Conservation (phyloP, 148 eudicot genomes). For the Polygonum maritimum region DNA sequence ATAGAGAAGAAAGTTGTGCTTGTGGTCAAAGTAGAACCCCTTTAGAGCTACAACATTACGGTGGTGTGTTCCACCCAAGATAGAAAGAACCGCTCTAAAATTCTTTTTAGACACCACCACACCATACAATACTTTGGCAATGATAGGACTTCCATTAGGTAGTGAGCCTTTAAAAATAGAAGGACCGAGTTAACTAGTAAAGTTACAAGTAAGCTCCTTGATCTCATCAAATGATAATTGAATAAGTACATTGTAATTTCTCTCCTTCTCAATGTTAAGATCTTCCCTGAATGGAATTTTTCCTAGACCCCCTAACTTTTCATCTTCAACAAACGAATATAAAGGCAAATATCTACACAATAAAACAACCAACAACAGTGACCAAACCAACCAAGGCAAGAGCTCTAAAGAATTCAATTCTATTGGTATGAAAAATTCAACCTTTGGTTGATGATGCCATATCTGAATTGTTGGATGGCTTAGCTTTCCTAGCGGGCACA, state of each 20-base stretch:
- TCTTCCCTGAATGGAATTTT: constrained; percentile 35
- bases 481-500: constrained; percentile 35
- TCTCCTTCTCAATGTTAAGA: constrained; percentile 22
- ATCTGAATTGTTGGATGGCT: constrained; percentile 17
- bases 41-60: constrained; percentile 38
- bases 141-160: constrained; percentile 28
- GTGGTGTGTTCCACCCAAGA: constrained; percentile 46
- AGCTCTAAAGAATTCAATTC: constrained; percentile 24
- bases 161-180: constrained; percentile 37
- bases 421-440: constrained; percentile 11
- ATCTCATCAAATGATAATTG: constrained; percentile 40
- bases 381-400: constrained; percentile 29
- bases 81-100: constrained; percentile 34
- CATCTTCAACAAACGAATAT: constrained; percentile 27
- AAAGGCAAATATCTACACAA: constrained; percentile 24
- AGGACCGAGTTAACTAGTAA: constrained; percentile 31
- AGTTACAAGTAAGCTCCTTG: constrained; percentile 39
- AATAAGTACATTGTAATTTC: constrained; percentile 36
- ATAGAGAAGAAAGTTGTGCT: constrained; percentile 29
- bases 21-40: constrained; percentile 50
- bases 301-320: constrained; percentile 13
- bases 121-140: constrained; percentile 30
- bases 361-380: constrained; percentile 24
- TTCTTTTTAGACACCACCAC: constrained; percentile 38
- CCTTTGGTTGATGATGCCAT: constrained; percentile 14